Evolutionary conservation across 305 asterid species (phyloP), one percentile per base, ranked within the genome.

Genomic region (Petunia hybrid): DNA sequence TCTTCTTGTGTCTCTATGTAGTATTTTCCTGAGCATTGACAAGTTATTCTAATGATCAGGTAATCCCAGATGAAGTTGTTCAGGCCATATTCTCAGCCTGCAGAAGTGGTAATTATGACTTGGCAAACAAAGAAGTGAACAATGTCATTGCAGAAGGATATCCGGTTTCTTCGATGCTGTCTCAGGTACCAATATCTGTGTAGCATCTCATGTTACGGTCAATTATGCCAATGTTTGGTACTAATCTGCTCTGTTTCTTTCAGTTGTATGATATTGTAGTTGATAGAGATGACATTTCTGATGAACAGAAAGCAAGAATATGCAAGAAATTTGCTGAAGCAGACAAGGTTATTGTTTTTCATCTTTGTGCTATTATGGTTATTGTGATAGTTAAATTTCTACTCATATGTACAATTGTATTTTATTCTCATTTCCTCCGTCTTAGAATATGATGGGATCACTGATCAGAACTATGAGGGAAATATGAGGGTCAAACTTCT

Each of bases 131-230:
- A 84, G 97, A 94, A 89, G 97, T 92, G 16, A 91, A 90, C 83
- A 91, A 91, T 79, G 91, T 91, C 74, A 90, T 92, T 68, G 97
- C 98, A 16, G 99, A 94, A 89, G 99, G 99, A 66, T 94, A 95
- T 88, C 98, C 99, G 43, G 97, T 82, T 84, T 91, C 98, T 85
- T 98, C 92, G 90, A 88, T 89, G 90, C 89, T 95, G 76, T 91
- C 88, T 80, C 99, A 94, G 97, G 98, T 95, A 45, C 60, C 77
- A 8, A 68, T 84, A 46, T 82, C 69, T 66, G 64, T 75, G 70
- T 67, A 70, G 63, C 48, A 2, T 82, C 82, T 31, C n/a, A 61
- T 39, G 40, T 60, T 84, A 8, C 53, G 62, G 56, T 57, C 81
- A 41, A 45, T 10, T 65, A 64, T 64, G 76, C 40, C 59, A 53